These are phyloP conservation scores for Celoporthe dispersa DNA, from an alignment of 2,329 filamentous ascomycete species.

Conservation along the genomic window DNA sequence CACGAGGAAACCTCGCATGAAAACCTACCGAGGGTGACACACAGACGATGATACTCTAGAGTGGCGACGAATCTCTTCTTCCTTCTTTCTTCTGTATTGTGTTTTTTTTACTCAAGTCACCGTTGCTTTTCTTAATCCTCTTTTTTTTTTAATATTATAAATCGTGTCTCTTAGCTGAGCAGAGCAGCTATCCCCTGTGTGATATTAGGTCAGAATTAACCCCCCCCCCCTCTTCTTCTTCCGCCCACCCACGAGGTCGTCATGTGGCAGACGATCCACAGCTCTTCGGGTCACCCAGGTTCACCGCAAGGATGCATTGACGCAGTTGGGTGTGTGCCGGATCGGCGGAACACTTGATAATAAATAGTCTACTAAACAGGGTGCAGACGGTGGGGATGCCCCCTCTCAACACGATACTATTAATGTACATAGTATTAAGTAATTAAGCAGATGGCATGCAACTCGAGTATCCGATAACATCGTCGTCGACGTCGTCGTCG, in stretches of 20 bases:
- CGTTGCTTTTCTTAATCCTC: not conserved
- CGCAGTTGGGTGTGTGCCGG: not conserved
- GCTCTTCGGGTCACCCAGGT: not conserved
- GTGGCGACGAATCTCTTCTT: not conserved
- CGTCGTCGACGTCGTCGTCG: not conserved
- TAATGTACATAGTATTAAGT: no score
- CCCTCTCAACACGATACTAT: no score
- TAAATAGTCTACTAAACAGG: not conserved
- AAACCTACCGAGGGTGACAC: not conserved
- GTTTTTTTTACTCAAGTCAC: not conserved
- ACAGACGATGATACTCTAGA: not conserved
- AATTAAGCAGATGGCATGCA: not conserved
- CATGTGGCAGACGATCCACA: slow-evolving; percentile 1
- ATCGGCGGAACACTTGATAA: not conserved
- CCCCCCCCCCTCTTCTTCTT: not conserved
- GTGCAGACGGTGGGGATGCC: no score
- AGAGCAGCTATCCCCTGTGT: not conserved
- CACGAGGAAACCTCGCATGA: not conserved
- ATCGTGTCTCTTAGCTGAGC: not conserved
- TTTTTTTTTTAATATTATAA: not conserved
- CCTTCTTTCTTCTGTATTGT: no score
- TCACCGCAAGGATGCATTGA: slow-evolving; percentile 10
- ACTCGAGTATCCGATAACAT: not conserved
- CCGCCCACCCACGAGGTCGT: not conserved
- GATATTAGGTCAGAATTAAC: not conserved